Percentiles rank a stretch among this genome's conserved stretches.
These are phyloP conservation scores for Mollisia scopiformis DNA, from an alignment of 2,329 filamentous ascomycete species.

Conservation along the genomic window DNA sequence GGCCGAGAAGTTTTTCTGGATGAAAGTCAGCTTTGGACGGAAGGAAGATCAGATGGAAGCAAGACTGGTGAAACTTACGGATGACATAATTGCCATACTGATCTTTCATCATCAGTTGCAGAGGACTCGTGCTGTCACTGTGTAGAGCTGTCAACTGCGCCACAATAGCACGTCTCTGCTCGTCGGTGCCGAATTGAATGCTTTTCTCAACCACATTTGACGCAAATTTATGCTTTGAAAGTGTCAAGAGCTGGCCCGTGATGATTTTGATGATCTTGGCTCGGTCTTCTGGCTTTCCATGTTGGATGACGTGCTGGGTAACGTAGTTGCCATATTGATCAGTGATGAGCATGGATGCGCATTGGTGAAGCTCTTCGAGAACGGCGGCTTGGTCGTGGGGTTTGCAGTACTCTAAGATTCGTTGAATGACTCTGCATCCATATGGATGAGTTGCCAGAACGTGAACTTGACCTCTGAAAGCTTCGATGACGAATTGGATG, in stretches of 20 bases:
- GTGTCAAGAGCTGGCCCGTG: slow-evolving; percentile 68
- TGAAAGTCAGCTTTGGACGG: slow-evolving; percentile 8
- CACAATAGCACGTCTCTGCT: slow-evolving; percentile 73
- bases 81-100: slow-evolving; percentile 96
- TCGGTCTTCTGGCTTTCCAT: slow-evolving; percentile 74
- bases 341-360: slow-evolving; percentile 72
- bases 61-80: slow-evolving; percentile 65
- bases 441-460: slow-evolving; percentile 78
- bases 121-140: slow-evolving; percentile 67
- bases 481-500: slow-evolving; percentile 83
- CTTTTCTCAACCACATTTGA: slow-evolving; percentile 98
- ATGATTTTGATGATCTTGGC: slow-evolving; percentile 75
- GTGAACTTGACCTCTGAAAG: slow-evolving; percentile 75
- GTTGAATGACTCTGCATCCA: slow-evolving; percentile 90
- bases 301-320: slow-evolving; percentile 84
- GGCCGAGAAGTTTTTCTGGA: slow-evolving; percentile 78
- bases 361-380: slow-evolving; percentile 76
- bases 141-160: slow-evolving; percentile 61
- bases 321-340: slow-evolving; percentile 98
- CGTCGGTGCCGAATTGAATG: slow-evolving; percentile 69
- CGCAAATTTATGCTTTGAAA: slow-evolving; percentile 94
- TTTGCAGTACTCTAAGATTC: slow-evolving; percentile 83
- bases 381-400: slow-evolving; percentile 72
- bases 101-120: slow-evolving; percentile 82
- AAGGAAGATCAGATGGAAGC: not conserved